These are phyloP conservation scores for Sugiyamaella neomexicana DNA, from an alignment of 1,139 yeast genomes.

Conservation along the genomic window DNA sequence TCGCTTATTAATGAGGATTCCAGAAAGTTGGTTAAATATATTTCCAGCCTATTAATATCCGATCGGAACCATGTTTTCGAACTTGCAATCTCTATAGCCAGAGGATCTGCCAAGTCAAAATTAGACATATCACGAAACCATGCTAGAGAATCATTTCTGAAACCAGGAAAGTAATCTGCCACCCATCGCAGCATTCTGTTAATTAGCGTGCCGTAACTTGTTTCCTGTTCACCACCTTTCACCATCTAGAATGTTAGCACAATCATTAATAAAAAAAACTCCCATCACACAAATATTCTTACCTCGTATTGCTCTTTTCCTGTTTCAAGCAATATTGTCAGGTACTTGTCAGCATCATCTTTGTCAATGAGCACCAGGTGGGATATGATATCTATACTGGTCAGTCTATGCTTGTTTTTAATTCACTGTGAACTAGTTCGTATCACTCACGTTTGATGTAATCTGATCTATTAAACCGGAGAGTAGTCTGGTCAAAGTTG, in stretches of 20 bases:
- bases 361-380: neutral
- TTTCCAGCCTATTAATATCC: conserved; percentile 8
- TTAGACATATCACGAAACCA: conserved; percentile 20
- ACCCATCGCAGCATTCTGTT: conserved; percentile 13
- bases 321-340: conserved; percentile 4
- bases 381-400: conserved; percentile 6
- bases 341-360: conserved; percentile 1
- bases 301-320: conserved; percentile 13
- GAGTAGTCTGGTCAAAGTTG: conserved; percentile 3
- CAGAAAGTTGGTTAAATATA: conserved; percentile 13
- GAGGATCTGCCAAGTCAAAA: conserved; percentile 17
- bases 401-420: neutral
- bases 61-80: conserved; percentile 15
- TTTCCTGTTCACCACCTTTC: conserved; percentile 3
- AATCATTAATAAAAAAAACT: no score
- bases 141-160: conserved; percentile 11
- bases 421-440: neutral
- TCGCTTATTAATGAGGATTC: conserved; percentile 15
- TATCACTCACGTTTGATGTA: conserved; percentile 9
- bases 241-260: conserved; percentile 10
- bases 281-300: neutral
- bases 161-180: conserved; percentile 15
- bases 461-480: conserved; percentile 6
- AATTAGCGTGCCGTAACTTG: neutral
- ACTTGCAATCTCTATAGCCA: conserved; percentile 17